Evolutionary conservation across 257 asterid genomes (phyloP), one percentile per base, ranked within the genome.

Genomic region (Solanum sitiens): DNA sequence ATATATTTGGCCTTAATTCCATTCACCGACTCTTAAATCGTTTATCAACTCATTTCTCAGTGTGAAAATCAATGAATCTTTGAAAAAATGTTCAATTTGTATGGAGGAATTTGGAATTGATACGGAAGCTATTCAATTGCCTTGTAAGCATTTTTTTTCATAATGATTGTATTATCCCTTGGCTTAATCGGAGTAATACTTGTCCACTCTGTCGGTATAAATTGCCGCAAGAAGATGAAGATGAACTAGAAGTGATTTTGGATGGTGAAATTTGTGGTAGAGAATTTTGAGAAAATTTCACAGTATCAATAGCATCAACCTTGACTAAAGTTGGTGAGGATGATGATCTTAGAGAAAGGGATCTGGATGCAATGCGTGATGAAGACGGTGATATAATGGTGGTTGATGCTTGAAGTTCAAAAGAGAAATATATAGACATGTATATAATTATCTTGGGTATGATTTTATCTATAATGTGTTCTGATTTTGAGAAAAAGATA

Each of bases 61-160:
- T 39, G 87, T 87, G 83, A 72, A 18, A 9, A 77, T 93, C 33
- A 25, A 88, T 75, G 84, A 86, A 30, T 79, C 89, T 44, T 85
- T 83, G 23, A 86, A 90, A n/a, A 72, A 14, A 7, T 93, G 94
- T 86, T 83, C 94, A 39, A 93, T 93, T 86, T 35, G 37, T 35
- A 35, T 35, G 37, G 37, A 35, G 37, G 37, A 35, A 35, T 35
- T 35, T 5, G 4, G 92, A 53, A 56, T 90, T 39, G 56, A 84
- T 61, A 74, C 47, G 18, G 40, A 25, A 42, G 91, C 90, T 7
- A 90, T 85, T n/a, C 87, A 89, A 77, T 87, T 92, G 89, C 93
- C 94, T 10, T 92, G 94, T 82, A 84, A 86, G 76, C 95, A 93
- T 86, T 90, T 83, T 39, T 92, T 89, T 67, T 93, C 30, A 92